These are phyloP conservation scores for Debaryomyces sp. DNA, from an alignment of 1,139 yeast species.

Conservation along the genomic window DNA sequence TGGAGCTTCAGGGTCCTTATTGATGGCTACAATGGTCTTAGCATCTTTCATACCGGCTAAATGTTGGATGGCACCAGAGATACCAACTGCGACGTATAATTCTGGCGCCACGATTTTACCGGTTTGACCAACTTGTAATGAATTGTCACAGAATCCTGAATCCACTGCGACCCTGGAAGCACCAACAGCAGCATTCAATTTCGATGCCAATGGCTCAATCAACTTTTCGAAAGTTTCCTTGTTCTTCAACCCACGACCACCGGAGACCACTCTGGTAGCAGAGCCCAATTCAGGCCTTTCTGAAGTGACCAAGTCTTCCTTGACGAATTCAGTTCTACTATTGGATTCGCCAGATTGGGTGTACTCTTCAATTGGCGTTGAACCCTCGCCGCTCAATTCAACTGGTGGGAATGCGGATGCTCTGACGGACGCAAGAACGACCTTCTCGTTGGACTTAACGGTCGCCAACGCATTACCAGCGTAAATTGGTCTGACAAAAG, in stretches of 20 bases:
- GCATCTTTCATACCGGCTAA: slow-evolving; percentile 98
- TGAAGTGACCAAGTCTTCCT: slow-evolving; percentile 71
- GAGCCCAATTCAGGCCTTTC: slow-evolving; percentile 92
- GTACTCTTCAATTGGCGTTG: slow-evolving; percentile 57
- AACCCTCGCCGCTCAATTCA: slow-evolving; percentile 34
- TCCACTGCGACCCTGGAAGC: slow-evolving; percentile 99
- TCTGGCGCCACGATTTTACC: slow-evolving; percentile 98
- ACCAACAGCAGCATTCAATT: slow-evolving; percentile 90
- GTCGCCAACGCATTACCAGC: slow-evolving; percentile 95
- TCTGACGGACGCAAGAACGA: slow-evolving; percentile 75
- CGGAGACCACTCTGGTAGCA: slow-evolving; percentile 80
- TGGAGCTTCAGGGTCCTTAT: slow-evolving; percentile 93
- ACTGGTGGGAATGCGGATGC: slow-evolving; percentile 81
- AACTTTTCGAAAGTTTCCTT: slow-evolving; percentile 83
- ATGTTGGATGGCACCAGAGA: slow-evolving; percentile 97
- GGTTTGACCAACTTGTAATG: slow-evolving; percentile 98
- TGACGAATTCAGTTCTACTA: slow-evolving; percentile 57
- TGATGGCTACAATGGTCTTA: slow-evolving; percentile 89
- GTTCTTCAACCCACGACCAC: slow-evolving; percentile 92
- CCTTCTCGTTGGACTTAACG: slow-evolving; percentile 67
- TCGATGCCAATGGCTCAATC: slow-evolving; percentile 81
- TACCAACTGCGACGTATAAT: slow-evolving; percentile 87
- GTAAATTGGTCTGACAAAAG: slow-evolving; percentile 90
- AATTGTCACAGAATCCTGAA: slow-evolving; percentile 92
- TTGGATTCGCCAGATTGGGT: slow-evolving; percentile 33